These are phyloP conservation scores for Penicillium paneum DNA, from an alignment of 2,329 filamentous ascomycete species.

Conservation along the genomic window DNA sequence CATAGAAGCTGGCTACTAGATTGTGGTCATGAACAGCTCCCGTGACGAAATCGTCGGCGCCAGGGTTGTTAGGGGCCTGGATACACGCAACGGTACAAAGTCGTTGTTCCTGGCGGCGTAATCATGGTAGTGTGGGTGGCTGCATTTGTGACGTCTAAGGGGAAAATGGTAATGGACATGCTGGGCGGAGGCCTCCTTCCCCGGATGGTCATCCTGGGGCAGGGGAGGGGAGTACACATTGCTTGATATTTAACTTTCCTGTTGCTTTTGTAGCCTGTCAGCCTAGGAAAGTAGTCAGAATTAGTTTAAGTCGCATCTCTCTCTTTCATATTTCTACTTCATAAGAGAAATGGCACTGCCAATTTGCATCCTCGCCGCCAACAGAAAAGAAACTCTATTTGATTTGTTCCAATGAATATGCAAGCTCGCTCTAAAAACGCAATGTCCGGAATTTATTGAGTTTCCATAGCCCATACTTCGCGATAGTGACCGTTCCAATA, in stretches of 20 bases:
- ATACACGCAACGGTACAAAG: conserved; percentile 17
- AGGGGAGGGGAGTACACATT: background rate
- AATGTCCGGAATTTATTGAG: conserved; percentile 24
- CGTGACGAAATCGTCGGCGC: conserved; percentile 30
- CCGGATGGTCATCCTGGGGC: conserved; percentile 22
- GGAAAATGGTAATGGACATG: conserved; percentile 27
- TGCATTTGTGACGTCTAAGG: conserved; percentile 36
- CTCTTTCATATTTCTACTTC: too few species aligned
- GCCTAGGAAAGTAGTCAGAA: too few species aligned
- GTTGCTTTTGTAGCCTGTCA: too few species aligned
- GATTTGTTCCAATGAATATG: too few species aligned
- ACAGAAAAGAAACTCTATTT: too few species aligned
- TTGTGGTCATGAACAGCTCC: conserved; percentile 31
- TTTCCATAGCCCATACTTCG: conserved; percentile 26
- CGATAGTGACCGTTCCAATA: conserved; percentile 21
- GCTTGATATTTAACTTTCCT: too few species aligned
- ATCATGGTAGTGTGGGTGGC: conserved; percentile 31
- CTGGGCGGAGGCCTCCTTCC: conserved; percentile 24
- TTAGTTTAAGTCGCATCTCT: too few species aligned
- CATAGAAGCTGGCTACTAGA: conserved; percentile 20
- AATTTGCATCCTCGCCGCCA: background rate
- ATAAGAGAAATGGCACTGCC: too few species aligned
- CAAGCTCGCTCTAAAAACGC: conserved; percentile 7
- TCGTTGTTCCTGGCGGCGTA: conserved; percentile 28
- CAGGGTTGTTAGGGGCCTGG: conserved; percentile 28